Evolutionary conservation across 2,329 filamentous ascomycete genomes (phyloP).

Genomic region (Calonectria pseudoreteaudii): DNA sequence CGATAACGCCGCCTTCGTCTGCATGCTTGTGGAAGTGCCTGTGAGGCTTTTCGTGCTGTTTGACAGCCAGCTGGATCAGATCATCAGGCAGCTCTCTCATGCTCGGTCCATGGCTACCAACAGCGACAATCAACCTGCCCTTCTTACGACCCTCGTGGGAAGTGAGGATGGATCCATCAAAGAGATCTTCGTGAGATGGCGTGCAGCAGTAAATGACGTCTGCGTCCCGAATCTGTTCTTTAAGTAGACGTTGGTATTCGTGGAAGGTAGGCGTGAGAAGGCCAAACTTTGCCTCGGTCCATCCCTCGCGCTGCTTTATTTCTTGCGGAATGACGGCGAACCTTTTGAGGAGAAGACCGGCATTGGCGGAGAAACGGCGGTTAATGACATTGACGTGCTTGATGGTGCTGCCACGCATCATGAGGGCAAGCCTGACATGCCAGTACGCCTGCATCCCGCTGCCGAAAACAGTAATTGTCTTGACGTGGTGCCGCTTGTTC

Average conservation of each 20-base stretch:
- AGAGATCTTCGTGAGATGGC: slow-evolving; percentile 79
- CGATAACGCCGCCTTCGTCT: slow-evolving; percentile 72
- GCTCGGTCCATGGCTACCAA: slow-evolving; percentile 75
- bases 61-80: slow-evolving; percentile 73
- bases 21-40: slow-evolving; percentile 77
- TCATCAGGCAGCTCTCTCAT: slow-evolving; percentile 89
- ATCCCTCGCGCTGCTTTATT: slow-evolving; percentile 69
- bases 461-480: slow-evolving; percentile 86
- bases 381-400: slow-evolving; percentile 87
- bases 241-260: slow-evolving; percentile 74
- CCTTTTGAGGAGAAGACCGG: slow-evolving; percentile 61
- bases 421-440: slow-evolving; percentile 87
- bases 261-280: slow-evolving; percentile 77
- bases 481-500: slow-evolving; percentile 73
- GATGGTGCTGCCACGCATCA: slow-evolving; percentile 78
- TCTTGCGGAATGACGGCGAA: slow-evolving; percentile 57
- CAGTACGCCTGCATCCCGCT: slow-evolving; percentile 93
- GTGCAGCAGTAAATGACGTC: slow-evolving; percentile 93
- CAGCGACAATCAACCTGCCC: slow-evolving; percentile 77
- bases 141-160: slow-evolving; percentile 76
- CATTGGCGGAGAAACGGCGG: slow-evolving; percentile 72
- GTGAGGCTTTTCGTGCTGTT: slow-evolving; percentile 56
- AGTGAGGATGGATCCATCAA: slow-evolving; percentile 79
- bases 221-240: slow-evolving; percentile 76
- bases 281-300: slow-evolving; percentile 74